phyloP scores from a whole-genome alignment of 164 flowering plant species.

The Berberis vulgaris region DNA sequence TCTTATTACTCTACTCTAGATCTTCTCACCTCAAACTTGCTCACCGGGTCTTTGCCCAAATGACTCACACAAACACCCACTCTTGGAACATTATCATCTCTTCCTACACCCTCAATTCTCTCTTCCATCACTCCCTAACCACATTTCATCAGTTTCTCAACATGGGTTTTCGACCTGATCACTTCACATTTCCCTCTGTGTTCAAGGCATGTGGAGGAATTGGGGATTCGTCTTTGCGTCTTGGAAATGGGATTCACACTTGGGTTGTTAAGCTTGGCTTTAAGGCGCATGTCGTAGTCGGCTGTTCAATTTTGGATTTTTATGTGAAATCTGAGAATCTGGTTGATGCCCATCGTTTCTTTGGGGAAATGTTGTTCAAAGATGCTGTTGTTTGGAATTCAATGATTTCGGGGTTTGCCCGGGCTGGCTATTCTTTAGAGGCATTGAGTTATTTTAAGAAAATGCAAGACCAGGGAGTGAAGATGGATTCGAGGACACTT shows the following conservation, averaged over 20 bases:
- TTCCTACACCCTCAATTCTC: conserved; percentile 23
- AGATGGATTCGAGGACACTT: conserved; percentile 32
- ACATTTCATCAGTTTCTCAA: conserved; percentile 22
- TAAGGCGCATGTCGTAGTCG: conserved; percentile 33
- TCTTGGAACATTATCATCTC: conserved; percentile 54
- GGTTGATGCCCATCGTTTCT: conserved; percentile 27
- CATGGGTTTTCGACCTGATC: conserved; percentile 35
- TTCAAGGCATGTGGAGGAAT: conserved; percentile 34
- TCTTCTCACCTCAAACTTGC: conserved; percentile 25
- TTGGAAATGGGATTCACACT: conserved; percentile 27
- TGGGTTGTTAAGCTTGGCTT: conserved; percentile 38
- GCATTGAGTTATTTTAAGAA: conserved; percentile 29
- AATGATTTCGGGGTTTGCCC: conserved; percentile 42
- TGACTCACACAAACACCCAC: conserved; percentile 39
- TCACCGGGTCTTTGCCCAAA: conserved; percentile 32
- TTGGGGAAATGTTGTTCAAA: conserved; percentile 19
- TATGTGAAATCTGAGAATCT: conserved; percentile 33
- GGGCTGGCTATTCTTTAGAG: conserved; percentile 28
- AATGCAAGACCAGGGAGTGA: conserved; percentile 33
- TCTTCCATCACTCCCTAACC: conserved; percentile 19
- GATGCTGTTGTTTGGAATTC: conserved; percentile 47
- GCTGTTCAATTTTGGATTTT: conserved; percentile 36
- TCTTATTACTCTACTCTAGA: conserved; percentile 23
- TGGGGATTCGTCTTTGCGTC: conserved; percentile 10
- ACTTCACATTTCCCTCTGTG: conserved; percentile 40